Evolutionary conservation across 257 asterid genomes (phyloP).

Genomic region (Ajuga chamaepitys): DNA sequence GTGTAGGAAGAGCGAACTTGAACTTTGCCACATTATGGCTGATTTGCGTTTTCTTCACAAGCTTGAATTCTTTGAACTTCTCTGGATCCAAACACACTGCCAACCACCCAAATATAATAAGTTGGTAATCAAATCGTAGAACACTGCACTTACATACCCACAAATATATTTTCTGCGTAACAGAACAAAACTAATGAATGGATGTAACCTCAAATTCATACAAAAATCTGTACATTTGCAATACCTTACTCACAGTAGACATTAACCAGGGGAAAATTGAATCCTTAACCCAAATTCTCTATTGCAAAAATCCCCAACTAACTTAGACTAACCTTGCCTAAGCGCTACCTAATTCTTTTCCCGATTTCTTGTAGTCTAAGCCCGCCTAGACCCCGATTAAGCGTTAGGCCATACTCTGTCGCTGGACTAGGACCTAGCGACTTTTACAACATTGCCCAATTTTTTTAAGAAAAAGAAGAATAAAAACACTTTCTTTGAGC

Average conservation of each 20-base stretch:
- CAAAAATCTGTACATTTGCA: neutral
- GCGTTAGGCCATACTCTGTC: no score
- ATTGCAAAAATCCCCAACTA: no score
- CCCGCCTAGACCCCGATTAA: no score
- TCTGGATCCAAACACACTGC: slow-evolving; percentile 83
- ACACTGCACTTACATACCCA: neutral
- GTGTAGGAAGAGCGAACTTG: slow-evolving; percentile 80
- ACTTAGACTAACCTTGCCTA: no score
- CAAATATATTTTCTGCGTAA: neutral
- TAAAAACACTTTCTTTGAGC: neutral
- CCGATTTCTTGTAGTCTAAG: no score
- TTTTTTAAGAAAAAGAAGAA: no score
- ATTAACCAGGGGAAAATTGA: slow-evolving; percentile 3
- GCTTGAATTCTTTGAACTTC: slow-evolving; percentile 77
- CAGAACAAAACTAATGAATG: neutral
- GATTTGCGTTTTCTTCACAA: slow-evolving; percentile 73
- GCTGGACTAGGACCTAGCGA: no score
- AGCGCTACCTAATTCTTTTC: no score
- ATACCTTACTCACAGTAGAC: neutral
- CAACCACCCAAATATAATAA: slow-evolving; percentile 12
- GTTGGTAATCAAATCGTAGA: neutral
- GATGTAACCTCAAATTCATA: slow-evolving; percentile 1
- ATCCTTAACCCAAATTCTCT: slow-evolving; percentile 10
- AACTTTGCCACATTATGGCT: slow-evolving; percentile 97
- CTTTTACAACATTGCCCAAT: no score